Evolutionary conservation across 805 yeast species (phyloP).

Genomic region (Suhomyces pyralidae): DNA sequence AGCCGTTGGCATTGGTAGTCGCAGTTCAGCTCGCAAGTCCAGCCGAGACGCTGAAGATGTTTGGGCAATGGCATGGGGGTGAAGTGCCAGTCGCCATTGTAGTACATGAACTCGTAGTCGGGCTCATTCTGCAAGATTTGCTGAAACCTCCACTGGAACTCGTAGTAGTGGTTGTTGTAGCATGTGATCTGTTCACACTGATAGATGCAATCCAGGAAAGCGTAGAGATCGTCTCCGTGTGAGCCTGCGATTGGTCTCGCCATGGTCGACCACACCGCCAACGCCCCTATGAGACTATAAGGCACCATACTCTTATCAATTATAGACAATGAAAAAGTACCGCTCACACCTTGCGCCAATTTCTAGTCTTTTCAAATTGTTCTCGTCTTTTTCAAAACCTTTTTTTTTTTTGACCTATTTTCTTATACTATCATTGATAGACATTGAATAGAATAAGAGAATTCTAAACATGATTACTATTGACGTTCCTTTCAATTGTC

Average conservation of each 20-base stretch:
- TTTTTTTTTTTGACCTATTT: background rate
- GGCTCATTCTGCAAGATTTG: constrained; percentile 14
- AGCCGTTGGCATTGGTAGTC: constrained; percentile 90
- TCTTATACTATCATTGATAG: background rate
- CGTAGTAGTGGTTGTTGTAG: constrained; percentile 24
- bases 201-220: constrained; percentile 52
- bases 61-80: constrained; percentile 38
- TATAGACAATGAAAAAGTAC: background rate
- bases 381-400: background rate
- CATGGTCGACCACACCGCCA: background rate
- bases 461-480: background rate
- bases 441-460: background rate
- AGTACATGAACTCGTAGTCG: constrained; percentile 20
- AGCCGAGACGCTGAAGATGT: constrained; percentile 43
- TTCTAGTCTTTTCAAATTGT: background rate
- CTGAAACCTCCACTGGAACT: constrained; percentile 22
- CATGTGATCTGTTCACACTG: constrained; percentile 47
- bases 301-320: background rate
- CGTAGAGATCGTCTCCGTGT: constrained; percentile 59
- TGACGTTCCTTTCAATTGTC: background rate
- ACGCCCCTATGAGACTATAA: background rate
- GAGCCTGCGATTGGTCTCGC: constrained; percentile 28
- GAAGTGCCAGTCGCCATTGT: constrained; percentile 34
- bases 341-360: background rate
- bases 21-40: constrained; percentile 57